Percentiles rank a stretch among this genome's conserved stretches.
These are phyloP conservation scores for Teratosphaeria pseudoeucalypti DNA, from an alignment of 2,329 filamentous ascomycete species.

Conservation along the genomic window DNA sequence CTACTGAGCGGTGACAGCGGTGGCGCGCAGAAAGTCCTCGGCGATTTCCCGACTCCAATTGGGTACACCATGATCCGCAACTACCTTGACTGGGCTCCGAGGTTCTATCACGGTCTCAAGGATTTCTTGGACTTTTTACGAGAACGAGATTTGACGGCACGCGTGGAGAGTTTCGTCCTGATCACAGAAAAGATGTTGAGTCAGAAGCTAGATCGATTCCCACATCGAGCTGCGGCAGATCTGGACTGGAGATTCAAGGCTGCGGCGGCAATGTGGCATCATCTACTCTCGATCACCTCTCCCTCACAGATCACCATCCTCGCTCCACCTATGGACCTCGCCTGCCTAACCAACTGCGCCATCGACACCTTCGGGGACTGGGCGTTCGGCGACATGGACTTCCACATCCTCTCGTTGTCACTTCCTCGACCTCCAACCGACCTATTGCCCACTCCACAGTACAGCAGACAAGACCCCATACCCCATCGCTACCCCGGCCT, in stretches of 20 bases:
- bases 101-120: slow-evolving; percentile 14
- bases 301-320: slow-evolving; percentile 33
- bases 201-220: slow-evolving; percentile 17
- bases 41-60: neutral
- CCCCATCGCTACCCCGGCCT: slow-evolving; percentile 11
- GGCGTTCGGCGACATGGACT: slow-evolving; percentile 26
- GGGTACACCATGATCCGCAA: neutral
- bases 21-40: neutral
- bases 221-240: slow-evolving; percentile 27
- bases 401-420: slow-evolving; percentile 19
- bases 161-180: slow-evolving; percentile 39
- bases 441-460: neutral
- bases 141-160: slow-evolving; percentile 6
- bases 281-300: slow-evolving; percentile 44
- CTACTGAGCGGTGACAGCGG: neutral
- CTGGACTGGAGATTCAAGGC: slow-evolving; percentile 18
- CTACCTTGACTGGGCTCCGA: slow-evolving; percentile 7
- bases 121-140: slow-evolving; percentile 16
- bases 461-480: slow-evolving; percentile 4
- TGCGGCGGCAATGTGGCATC: slow-evolving; percentile 38
- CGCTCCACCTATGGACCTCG: slow-evolving; percentile 53
- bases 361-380: slow-evolving; percentile 39
- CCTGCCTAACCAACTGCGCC: slow-evolving; percentile 47
- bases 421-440: slow-evolving; percentile 2
- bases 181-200: slow-evolving; percentile 21